Conservation (phyloP, 2,329 filamentous ascomycete genomes). For the Trichoderma citrinoviride region DNA sequence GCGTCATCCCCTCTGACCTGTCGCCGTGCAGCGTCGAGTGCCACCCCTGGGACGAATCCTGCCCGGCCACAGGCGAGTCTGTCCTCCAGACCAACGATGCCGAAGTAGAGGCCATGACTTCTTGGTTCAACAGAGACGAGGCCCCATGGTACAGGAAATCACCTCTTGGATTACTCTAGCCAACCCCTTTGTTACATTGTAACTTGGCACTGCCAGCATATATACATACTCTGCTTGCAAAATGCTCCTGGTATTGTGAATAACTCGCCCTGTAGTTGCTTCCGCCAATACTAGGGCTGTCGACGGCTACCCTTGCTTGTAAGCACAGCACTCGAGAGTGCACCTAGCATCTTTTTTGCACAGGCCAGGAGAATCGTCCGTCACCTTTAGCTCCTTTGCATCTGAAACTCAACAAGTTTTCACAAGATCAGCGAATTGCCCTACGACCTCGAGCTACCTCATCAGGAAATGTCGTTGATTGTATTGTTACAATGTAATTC, state of each 20-base stretch:
- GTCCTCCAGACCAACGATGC: not conserved
- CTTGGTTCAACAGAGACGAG: conserved; percentile 16
- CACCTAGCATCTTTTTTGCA: not conserved
- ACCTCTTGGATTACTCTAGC: conserved; percentile 9
- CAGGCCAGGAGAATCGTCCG: no score
- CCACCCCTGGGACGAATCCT: conserved; percentile 24
- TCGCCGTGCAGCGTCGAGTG: conserved; percentile 21
- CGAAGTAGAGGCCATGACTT: not conserved
- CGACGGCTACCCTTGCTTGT: no score
- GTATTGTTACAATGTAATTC: conserved; percentile 19
- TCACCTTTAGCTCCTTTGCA: not conserved
- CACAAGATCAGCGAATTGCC: no score
- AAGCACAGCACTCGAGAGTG: no score
- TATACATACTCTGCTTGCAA: not conserved
- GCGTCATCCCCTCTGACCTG: conserved; percentile 28
- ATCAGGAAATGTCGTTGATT: conserved; percentile 7
- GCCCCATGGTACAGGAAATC: not conserved
- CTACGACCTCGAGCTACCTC: not conserved
- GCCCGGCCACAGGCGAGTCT: not conserved
- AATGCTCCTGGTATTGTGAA: not conserved
- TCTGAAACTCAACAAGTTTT: not conserved
- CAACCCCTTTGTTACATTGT: no score
- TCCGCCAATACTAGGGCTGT: no score
- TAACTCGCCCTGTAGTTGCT: no score
- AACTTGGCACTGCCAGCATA: no score